Evolutionary conservation across 2,329 filamentous ascomycete species (phyloP).

Genomic region (Hymenoscyphus salicellus): DNA sequence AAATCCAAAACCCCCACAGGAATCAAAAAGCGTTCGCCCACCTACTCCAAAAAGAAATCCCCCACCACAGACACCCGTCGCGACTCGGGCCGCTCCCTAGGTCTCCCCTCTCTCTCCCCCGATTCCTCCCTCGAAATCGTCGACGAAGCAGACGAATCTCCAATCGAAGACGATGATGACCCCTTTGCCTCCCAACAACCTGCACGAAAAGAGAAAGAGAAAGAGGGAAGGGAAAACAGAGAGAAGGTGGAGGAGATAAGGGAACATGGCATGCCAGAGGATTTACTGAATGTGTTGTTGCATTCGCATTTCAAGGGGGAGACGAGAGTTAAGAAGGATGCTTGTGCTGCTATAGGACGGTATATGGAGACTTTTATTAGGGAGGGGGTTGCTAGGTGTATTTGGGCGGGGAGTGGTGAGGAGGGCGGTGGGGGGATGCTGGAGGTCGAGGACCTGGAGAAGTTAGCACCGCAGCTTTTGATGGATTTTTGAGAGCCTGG

Average conservation of each 20-base stretch:
- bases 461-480: constrained; percentile 77
- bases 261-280: constrained; percentile 56
- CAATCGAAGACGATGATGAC: constrained; percentile 12
- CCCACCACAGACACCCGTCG: background rate
- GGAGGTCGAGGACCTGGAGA: constrained; percentile 88
- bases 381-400: constrained; percentile 79
- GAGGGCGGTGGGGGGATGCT: constrained; percentile 49
- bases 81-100: background rate
- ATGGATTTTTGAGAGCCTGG: constrained; percentile 65
- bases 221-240: constrained; percentile 3
- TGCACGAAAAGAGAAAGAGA: background rate
- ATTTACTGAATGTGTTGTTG: constrained; percentile 72
- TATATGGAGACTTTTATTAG: constrained; percentile 91
- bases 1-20: constrained; percentile 13
- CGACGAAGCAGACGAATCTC: constrained; percentile 3
- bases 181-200: constrained; percentile 14
- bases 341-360: constrained; percentile 71
- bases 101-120: constrained; percentile 6
- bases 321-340: constrained; percentile 72
- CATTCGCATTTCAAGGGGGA: constrained; percentile 73
- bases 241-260: constrained; percentile 10
- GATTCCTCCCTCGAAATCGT: background rate
- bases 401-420: constrained; percentile 51
- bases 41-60: background rate
- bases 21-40: background rate